Percentiles rank a stretch among this genome's conserved stretches.
phyloP scores from a whole-genome alignment of 176 grass and related monocot species.

The bread wheat (Triticum aestivum) region DNA sequence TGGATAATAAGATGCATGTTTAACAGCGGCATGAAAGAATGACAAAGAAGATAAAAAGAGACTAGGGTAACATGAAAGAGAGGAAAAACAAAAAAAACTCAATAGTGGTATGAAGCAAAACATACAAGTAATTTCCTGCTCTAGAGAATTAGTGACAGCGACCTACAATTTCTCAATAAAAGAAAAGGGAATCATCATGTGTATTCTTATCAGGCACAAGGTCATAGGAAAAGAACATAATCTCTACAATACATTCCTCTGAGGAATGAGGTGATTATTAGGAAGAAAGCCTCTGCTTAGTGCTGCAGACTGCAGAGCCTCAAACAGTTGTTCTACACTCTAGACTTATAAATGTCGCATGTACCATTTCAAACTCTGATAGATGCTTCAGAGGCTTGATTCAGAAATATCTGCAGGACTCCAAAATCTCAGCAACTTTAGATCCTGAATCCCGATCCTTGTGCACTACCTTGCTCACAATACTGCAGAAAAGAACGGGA shows the following conservation, averaged over 20 bases:
- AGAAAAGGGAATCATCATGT: slow-evolving; percentile 3
- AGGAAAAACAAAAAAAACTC: too few relatives aligned
- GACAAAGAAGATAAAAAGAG: too few relatives aligned
- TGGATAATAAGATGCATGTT: too few relatives aligned
- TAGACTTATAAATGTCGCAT: slow-evolving; percentile 10
- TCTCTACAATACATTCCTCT: slow-evolving; percentile 37
- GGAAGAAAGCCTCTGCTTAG: slow-evolving; percentile 4
- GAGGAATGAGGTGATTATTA: slow-evolving; percentile 24
- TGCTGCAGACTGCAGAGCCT: slow-evolving; percentile 13
- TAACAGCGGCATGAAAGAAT: too few relatives aligned
- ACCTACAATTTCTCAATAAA: slow-evolving; percentile 11
- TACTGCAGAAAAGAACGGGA: not conserved
- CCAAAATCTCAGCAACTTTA: not conserved
- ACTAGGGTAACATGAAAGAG: too few relatives aligned
- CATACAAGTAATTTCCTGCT: slow-evolving; percentile 82
- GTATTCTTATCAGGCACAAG: not conserved
- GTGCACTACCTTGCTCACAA: too few relatives aligned
- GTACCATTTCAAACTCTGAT: not conserved
- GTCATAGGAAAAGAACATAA: not conserved
- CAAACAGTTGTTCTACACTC: not conserved
- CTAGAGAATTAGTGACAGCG: slow-evolving; percentile 35
- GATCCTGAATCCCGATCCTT: too few relatives aligned
- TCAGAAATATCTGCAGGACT: not conserved
- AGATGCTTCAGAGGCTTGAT: slow-evolving; percentile 12
- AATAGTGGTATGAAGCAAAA: slow-evolving; percentile 33